Evolutionary conservation across 768 basidiomycete genomes (phyloP), one percentile per base, ranked within the genome.

Genomic region (Boletus subcaerulescens): DNA sequence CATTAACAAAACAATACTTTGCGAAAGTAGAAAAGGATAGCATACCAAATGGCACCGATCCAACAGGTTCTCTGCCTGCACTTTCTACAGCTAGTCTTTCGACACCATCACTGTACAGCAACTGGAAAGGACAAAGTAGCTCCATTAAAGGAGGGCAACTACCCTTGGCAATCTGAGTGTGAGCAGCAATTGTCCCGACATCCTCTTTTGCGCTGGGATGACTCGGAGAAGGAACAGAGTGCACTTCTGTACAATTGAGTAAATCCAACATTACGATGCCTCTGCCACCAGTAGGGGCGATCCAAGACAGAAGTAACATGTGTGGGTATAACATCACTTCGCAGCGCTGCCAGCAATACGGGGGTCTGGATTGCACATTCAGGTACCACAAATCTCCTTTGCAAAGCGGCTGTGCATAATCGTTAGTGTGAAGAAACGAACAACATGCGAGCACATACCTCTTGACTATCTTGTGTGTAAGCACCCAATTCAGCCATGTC

Each of bases 1-100:
- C 40, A 20, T 58, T 17, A 57, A 46, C 14, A 53, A 44, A 22
- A 45, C 44, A 2, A 38, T 3, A 55, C 7, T 32, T 6, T 24
- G 0, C 8, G 29, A 20, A 36, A 22, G 11, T 14, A 32, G 45
- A 36, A 24, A 12, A 20, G 8, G 26, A 15, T 1, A 75, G 84
- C 45, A 1, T 64, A 93, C 94, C 91, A 93, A 51, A 97, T 81
- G 5, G 91, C 82, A 63, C 89, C 90, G 13, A 95, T 91, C 94
- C 94, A 97, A 69, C 87, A 83, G 48, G 92, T 87, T 60, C 93
- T 78, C 68, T 94, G 90, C 54, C 89, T 8, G 93, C 80, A 59
- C 90, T 93, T 66, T 95, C 93, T n/a, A 91, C 87, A 6, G 87
- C 93, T 24, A 97, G 68, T 9, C 94, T 73, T 67, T 97, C 94